These are phyloP conservation scores for Niveomyces coronatus DNA, from an alignment of 2,329 filamentous ascomycete genomes.

Conservation along the genomic window DNA sequence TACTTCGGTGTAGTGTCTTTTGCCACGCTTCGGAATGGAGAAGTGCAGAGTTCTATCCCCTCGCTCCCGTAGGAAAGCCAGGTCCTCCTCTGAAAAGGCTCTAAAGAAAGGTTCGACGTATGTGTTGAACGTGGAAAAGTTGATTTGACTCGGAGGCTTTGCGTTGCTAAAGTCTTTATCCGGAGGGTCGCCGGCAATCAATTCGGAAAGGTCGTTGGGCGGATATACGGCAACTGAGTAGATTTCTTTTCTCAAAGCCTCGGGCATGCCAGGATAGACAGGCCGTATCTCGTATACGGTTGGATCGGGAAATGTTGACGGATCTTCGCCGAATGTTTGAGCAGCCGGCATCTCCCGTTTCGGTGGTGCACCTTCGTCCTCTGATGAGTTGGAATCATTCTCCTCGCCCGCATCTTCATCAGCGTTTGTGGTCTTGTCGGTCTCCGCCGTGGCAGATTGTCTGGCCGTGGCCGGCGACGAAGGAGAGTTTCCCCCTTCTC, in stretches of 20 bases:
- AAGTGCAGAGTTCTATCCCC: constrained; percentile 79
- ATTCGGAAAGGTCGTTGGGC: constrained; percentile 64
- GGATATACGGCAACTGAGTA: constrained; percentile 83
- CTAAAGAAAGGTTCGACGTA: constrained; percentile 90
- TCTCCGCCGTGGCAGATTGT: constrained; percentile 47
- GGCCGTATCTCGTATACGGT: constrained; percentile 88
- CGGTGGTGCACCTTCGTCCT: constrained; percentile 51
- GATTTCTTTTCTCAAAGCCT: constrained; percentile 79
- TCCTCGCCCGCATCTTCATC: constrained; percentile 30
- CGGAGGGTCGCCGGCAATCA: constrained; percentile 80
- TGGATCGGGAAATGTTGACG: constrained; percentile 81
- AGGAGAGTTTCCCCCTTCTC: constrained; percentile 47
- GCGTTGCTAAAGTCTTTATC: constrained; percentile 93
- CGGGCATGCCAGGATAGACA: constrained; percentile 62
- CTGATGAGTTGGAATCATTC: constrained; percentile 42
- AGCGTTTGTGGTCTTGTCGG: constrained; percentile 39
- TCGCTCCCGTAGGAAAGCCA: constrained; percentile 83
- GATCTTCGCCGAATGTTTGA: constrained; percentile 87
- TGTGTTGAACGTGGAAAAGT: constrained; percentile 82
- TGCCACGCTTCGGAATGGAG: constrained; percentile 73
- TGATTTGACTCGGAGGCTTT: constrained; percentile 90
- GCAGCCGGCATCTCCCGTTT: constrained; percentile 59
- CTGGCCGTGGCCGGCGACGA: constrained; percentile 45
- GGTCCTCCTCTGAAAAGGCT: constrained; percentile 82
- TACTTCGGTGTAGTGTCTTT: constrained; percentile 75